These are phyloP conservation scores for Kwoniella mangroviensis DNA, from an alignment of 768 basidiomycete genomes.

Conservation along the genomic window DNA sequence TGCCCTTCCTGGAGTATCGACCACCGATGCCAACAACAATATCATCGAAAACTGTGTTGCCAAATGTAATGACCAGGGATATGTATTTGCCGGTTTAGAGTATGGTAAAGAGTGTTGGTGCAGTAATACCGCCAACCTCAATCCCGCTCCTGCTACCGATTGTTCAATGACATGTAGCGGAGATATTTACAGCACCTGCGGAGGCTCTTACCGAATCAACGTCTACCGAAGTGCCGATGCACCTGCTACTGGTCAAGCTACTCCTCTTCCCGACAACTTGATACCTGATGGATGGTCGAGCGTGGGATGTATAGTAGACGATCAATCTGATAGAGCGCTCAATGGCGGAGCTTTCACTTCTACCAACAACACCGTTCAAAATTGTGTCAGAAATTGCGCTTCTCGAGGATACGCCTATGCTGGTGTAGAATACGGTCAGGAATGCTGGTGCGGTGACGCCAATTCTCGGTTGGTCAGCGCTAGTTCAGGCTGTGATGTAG, in stretches of 20 bases:
- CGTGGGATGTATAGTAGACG: slow-evolving; percentile 38
- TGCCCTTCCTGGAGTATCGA: slow-evolving; percentile 36
- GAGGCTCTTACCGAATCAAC: slow-evolving; percentile 22
- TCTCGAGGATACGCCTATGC: slow-evolving; percentile 27
- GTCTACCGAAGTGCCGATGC: slow-evolving; percentile 26
- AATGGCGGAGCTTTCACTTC: slow-evolving; percentile 31
- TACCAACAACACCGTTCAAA: slow-evolving; percentile 28
- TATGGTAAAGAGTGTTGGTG: slow-evolving; percentile 33
- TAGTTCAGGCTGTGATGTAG: slow-evolving; percentile 26
- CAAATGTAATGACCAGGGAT: slow-evolving; percentile 31
- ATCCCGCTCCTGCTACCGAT: slow-evolving; percentile 13
- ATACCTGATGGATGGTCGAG: slow-evolving; percentile 29
- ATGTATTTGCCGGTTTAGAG: slow-evolving; percentile 34
- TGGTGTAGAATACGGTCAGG: slow-evolving; percentile 38
- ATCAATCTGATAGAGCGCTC: slow-evolving; percentile 38
- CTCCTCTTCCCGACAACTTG: slow-evolving; percentile 16
- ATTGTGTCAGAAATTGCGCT: slow-evolving; percentile 34
- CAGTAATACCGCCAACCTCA: slow-evolving; percentile 19
- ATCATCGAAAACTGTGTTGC: slow-evolving; percentile 29
- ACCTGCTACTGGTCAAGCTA: slow-evolving; percentile 13
- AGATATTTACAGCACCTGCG: slow-evolving; percentile 25
- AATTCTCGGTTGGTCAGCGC: slow-evolving; percentile 11
- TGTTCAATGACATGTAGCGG: slow-evolving; percentile 34
- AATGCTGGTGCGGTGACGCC: slow-evolving; percentile 33
- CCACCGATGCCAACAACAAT: slow-evolving; percentile 21